Evolutionary conservation across 2,329 filamentous ascomycete genomes (phyloP).

Genomic region (Magnaporthales sp.): DNA sequence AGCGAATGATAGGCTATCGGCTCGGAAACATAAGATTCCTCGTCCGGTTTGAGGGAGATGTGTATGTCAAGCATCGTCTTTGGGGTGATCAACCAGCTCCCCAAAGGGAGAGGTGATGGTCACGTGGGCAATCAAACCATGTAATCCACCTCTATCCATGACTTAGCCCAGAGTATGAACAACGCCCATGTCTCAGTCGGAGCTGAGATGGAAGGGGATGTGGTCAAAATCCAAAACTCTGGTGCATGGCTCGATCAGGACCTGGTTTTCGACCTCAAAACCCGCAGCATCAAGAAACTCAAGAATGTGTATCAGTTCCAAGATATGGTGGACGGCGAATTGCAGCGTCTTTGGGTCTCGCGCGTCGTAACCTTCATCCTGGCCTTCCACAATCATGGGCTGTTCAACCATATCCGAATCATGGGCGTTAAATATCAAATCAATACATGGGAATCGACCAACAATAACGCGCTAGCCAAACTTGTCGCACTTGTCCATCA

Average conservation of each 20-base stretch:
- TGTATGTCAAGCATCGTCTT: slow-evolving; percentile 29
- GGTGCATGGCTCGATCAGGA: slow-evolving; percentile 21
- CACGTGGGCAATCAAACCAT: neutral
- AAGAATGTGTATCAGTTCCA: slow-evolving; percentile 17
- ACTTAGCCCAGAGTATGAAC: neutral
- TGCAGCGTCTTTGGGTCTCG: slow-evolving; percentile 32
- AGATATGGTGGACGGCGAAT: slow-evolving; percentile 22
- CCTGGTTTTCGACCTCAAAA: slow-evolving; percentile 34
- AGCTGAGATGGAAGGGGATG: neutral
- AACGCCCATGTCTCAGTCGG: neutral
- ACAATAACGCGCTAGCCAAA: slow-evolving; percentile 19
- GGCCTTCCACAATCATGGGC: slow-evolving; percentile 27
- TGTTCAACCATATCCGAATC: slow-evolving; percentile 27
- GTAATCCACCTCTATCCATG: neutral
- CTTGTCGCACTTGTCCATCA: slow-evolving; percentile 20
- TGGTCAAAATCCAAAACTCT: slow-evolving; percentile 10
- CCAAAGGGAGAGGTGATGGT: neutral
- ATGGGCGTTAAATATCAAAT: slow-evolving; percentile 21
- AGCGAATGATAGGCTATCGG: slow-evolving; percentile 49
- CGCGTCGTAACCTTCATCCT: slow-evolving; percentile 30
- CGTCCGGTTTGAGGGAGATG: slow-evolving; percentile 50
- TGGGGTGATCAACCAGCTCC: neutral
- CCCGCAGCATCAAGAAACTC: slow-evolving; percentile 22
- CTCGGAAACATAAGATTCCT: slow-evolving; percentile 44
- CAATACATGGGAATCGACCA: slow-evolving; percentile 22